Percentiles rank a stretch among this genome's conserved stretches.
These are phyloP conservation scores for Rhodotorula glutinis DNA, from an alignment of 1,284 basidiomycete species.

Conservation along the genomic window DNA sequence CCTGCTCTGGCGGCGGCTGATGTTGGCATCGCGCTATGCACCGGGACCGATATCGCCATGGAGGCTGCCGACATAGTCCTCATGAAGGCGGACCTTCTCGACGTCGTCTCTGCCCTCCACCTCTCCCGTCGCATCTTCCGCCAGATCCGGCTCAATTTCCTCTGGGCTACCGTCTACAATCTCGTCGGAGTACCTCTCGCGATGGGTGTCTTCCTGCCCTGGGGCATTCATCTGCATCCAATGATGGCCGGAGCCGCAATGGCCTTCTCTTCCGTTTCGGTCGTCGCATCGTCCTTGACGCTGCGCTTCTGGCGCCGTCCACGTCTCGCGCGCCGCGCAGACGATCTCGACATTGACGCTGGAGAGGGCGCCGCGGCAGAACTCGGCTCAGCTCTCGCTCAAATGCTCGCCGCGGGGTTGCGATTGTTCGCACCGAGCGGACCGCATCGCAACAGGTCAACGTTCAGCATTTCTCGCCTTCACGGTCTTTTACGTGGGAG, in stretches of 20 bases:
- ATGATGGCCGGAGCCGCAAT: slow-evolving; percentile 98
- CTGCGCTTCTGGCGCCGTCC: slow-evolving; percentile 57
- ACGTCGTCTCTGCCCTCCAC: slow-evolving; percentile 92
- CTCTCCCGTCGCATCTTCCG: slow-evolving; percentile 84
- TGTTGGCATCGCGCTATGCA: slow-evolving; percentile 91
- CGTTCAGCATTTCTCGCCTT: not conserved
- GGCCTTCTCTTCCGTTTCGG: slow-evolving; percentile 95
- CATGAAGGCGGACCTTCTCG: slow-evolving; percentile 91
- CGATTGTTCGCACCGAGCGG: not conserved
- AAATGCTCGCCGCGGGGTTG: slow-evolving; percentile 11
- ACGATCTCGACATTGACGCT: slow-evolving; percentile 30
- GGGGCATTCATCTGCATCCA: slow-evolving; percentile 88
- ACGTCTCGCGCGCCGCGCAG: slow-evolving; percentile 29
- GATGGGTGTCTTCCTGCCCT: slow-evolving; percentile 92
- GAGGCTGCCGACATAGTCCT: slow-evolving; percentile 97
- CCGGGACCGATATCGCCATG: slow-evolving; percentile 93
- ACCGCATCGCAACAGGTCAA: not conserved
- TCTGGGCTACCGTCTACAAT: slow-evolving; percentile 64
- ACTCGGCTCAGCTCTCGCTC: slow-evolving; percentile 21
- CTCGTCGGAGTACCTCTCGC: slow-evolving; percentile 79
- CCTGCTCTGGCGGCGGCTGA: slow-evolving; percentile 92
- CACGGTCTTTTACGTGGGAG: not conserved
- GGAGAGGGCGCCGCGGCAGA: slow-evolving; percentile 31
- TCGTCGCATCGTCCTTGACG: slow-evolving; percentile 83
- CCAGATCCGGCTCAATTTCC: slow-evolving; percentile 78